Conservation (phyloP, 495 filamentous ascomycete species). For the Penicillium bovifimosum region DNA sequence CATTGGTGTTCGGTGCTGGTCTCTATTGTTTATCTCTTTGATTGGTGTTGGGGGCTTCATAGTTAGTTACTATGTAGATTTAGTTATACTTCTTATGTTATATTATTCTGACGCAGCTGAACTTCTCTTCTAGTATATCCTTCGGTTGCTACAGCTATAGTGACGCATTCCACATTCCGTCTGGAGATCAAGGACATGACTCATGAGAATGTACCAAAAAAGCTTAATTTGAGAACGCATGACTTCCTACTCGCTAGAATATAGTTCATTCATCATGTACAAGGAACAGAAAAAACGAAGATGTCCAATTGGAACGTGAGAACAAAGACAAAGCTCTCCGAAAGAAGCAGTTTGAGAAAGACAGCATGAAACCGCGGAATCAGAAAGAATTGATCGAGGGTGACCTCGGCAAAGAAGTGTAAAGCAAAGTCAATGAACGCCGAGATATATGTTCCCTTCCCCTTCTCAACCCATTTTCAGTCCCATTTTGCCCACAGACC, state of each 20-base stretch:
- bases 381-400: background rate
- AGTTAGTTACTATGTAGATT: background rate
- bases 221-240: background rate
- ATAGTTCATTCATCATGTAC: constrained; percentile 7
- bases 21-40: background rate
- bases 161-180: background rate
- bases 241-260: constrained; percentile 1
- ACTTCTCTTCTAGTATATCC: too few species aligned
- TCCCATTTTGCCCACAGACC: background rate
- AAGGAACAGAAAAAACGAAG: background rate
- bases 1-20: constrained; percentile 22
- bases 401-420: background rate
- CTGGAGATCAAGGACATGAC: background rate
- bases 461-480: background rate
- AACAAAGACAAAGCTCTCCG: background rate
- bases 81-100: background rate
- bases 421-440: constrained; percentile 1
- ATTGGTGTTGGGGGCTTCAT: background rate
- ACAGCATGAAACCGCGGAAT: background rate
- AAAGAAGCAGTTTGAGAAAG: background rate
- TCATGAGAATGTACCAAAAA: background rate
- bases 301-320: background rate
- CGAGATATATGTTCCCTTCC: constrained; percentile 2
- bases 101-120: background rate
- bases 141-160: background rate